Evolutionary conservation across 129 eudicot genomes (phyloP), one percentile per base, ranked within the genome.

Genomic region (Saposhnikovia divaricata): DNA sequence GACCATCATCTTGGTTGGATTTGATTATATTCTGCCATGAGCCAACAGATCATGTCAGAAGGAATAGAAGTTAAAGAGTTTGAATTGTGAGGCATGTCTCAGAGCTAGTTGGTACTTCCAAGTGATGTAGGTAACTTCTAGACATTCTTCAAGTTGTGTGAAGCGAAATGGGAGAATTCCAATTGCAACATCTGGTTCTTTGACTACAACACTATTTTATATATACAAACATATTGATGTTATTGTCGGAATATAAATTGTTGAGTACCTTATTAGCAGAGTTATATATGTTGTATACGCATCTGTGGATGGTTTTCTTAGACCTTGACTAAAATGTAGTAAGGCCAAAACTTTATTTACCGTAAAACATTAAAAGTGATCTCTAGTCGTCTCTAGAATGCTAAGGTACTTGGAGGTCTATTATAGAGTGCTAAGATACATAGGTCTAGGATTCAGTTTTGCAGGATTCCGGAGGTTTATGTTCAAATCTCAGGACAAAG

Each of bases 131-230:
- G 42, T 27, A 34, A 68, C 23, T 68, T 68, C 13, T 34, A 1
- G 43, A 68, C 73, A 68, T 27, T 68, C 73, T 68, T 68, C 73
- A 65, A 28, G 43, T 68, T 68, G 69, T 34, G 69, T 61, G 39
- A 15, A 28, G 73, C 73, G 1, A 68, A 66, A 31, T 34, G 73
- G 39, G 73, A 31, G 42, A 27, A 68, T 68, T 68, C 42, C 43
- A 14, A 4, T 31, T 68, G 73, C 73, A 68, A 15, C 42, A 31
- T 68, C 43, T 12, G 42, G 43, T 34, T 68, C 14, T 68, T 31
- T 68, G 9, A 68, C 23, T 10, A 34, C 42, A 15, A 31, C 72
- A 31, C 40, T 28, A 31, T 14, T 68, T 68, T 31, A 13, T 34
- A 68, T 31, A 68, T 9, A 68, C 73, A 31, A 68, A 14, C 69